Evolutionary conservation across 139 green algal genomes (phyloP), one percentile per base, ranked within the genome.

Genomic region (Spirogloea muscicola): DNA sequence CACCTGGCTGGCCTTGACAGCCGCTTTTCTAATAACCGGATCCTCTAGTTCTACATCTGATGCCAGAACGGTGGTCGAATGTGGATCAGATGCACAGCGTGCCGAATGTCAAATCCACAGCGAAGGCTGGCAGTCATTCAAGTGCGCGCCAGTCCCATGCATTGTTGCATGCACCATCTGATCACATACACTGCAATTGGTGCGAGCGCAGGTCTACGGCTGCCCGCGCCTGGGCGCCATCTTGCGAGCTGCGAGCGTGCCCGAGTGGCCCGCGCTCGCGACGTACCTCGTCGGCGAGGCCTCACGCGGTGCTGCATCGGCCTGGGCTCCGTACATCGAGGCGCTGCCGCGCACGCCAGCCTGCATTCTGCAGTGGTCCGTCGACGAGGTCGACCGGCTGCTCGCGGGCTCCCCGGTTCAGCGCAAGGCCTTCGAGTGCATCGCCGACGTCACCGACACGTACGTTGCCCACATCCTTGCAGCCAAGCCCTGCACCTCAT

Each of bases 191-290:
- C n/a, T n/a, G n/a, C n/a, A n/a, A n/a, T n/a, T n/a, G 52, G 18
- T 27, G 65, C 3, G 33, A 44, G 59, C 10, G 59, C 68, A 74
- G 69, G 72, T 65, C 16, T 33, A 57, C 41, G 9, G 29, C 16
- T 68, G 42, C 49, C 58, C 40, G 64, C 13, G 36, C 3, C n/a
- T 73, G 42, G 64, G 64, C 18, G 44, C 31, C 6, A 39, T 72
- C 10, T 62, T 75, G 6, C 68, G 48, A 29, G 52, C 39, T 3
- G 49, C 33, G 18, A 39, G 13, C 0, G 65, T 91, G 59, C 72
- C 81, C 0, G 83, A 86, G 29, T 92, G 88, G 88, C 88, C 74
- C 13, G 64, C 89, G 33, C 69, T 92, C 58, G 88, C 84, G 2
- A 39, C 86, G 5, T 92, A 74, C 52, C 68, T 92, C 43, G 41